Base-by-base conservation (phyloP, 768 basidiomycete species). In the Mycena chlorophos region DNA sequence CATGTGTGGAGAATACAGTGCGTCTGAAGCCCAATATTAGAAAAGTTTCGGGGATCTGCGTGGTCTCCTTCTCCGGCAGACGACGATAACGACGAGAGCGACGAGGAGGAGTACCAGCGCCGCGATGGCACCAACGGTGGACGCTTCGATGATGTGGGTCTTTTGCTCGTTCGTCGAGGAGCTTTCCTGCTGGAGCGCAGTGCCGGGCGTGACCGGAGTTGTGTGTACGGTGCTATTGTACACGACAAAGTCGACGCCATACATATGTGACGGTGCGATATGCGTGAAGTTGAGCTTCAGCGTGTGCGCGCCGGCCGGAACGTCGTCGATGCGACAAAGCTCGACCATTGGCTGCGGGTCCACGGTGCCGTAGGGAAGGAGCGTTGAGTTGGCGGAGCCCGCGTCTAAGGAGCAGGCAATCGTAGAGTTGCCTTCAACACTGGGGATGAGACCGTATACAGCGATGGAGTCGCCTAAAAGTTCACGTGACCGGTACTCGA, bases 161-260 rank as follows among this genome's bases (percentile, higher is more conserved):
- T 39, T 50, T 51, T 8, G 42, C 19, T 14, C 48, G n/a, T n/a
- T n/a, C n/a, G n/a, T n/a, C 5, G 19, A 25, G 17, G 2, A 5
- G 17, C 12, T 10, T 19, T n/a, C 25, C n/a, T 5, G 37, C 49
- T 22, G 56, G 34, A 25, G 42, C 2, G n/a, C 26, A 3, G 45
- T 25, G 45, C 59, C 52, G 29, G 65, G 63, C 37, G 69, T 49
- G 12, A 59, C 50, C 1, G 62, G 59, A 22, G 70, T 38, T 40
- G 62, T 68, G 19, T 65, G 48, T 48, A 66, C 68, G 12, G 75
- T 69, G 2, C 73, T 65, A 49, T 72, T 75, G 57, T 76, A 78
- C 3, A 70, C 54, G 34, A 78, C 63, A 48, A 75, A 74, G 63
- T 78, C 75, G 61, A 78, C 66, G 16, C 73, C 74, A 29, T 76